Conservation (phyloP, 2,329 filamentous ascomycete genomes). For the Colletotrichum tabaci region DNA sequence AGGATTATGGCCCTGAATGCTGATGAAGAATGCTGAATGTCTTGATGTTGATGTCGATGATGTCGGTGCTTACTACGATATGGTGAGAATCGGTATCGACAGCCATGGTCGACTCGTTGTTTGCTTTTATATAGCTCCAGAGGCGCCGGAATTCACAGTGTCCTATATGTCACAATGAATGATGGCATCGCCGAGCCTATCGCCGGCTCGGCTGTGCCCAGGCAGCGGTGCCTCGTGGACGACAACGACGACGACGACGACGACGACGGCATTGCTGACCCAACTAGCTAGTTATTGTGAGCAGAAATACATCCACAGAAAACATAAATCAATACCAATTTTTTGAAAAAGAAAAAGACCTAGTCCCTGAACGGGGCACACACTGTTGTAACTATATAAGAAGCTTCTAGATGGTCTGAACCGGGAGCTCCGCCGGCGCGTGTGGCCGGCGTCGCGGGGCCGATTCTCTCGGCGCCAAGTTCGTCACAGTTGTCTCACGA, state of each 20-base stretch:
- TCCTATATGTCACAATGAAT: neutral
- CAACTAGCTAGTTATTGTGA: too few species aligned
- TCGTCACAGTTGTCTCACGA: too few species aligned
- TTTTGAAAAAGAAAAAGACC: neutral
- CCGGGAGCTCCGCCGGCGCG: too few species aligned
- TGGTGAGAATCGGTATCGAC: neutral
- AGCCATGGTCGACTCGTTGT: too few species aligned
- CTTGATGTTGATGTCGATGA: neutral
- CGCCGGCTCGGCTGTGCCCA: neutral
- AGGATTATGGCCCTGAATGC: too few species aligned
- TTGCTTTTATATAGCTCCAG: neutral
- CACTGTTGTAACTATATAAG: too few species aligned
- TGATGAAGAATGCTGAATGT: neutral
- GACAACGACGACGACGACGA: neutral
- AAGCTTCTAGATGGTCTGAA: too few species aligned
- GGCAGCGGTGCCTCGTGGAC: neutral
- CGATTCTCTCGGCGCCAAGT: too few species aligned
- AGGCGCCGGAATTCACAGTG: too few species aligned
- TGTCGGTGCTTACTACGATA: neutral
- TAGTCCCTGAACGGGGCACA: too few species aligned
- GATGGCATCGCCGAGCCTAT: neutral
- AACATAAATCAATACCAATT: neutral
- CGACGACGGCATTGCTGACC: neutral
- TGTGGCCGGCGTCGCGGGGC: too few species aligned
- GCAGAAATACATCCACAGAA: too few species aligned